These are phyloP conservation scores for Dissoconium aciculare DNA, from an alignment of 2,329 filamentous ascomycete species.

Conservation along the genomic window DNA sequence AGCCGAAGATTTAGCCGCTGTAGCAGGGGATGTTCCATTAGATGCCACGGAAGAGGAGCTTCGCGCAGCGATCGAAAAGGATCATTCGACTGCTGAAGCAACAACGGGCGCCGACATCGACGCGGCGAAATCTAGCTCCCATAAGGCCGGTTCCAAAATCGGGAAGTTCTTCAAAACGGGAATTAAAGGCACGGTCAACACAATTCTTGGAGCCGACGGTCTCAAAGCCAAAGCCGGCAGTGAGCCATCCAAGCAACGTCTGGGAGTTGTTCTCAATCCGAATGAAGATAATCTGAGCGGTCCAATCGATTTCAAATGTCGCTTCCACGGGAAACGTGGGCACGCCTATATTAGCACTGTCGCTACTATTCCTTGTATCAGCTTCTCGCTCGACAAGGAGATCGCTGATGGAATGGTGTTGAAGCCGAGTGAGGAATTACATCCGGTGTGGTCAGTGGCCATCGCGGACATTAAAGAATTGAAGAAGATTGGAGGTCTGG, in stretches of 20 bases:
- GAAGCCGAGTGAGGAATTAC: conserved; percentile 35
- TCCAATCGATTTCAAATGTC: conserved; percentile 60
- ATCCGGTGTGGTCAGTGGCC: conserved; percentile 53
- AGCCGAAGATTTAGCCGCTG: conserved; percentile 36
- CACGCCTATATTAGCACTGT: conserved; percentile 54
- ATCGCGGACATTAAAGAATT: conserved; percentile 58
- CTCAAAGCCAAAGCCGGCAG: conserved; percentile 50
- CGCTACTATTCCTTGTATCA: conserved; percentile 52
- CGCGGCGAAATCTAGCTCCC: conserved; percentile 32
- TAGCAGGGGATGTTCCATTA: conserved; percentile 40
- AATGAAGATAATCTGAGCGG: conserved; percentile 37
- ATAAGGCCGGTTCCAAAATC: conserved; percentile 36
- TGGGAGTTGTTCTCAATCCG: conserved; percentile 49
- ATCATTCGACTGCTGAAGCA: conserved; percentile 32
- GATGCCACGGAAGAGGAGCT: conserved; percentile 52
- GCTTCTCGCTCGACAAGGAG: conserved; percentile 43
- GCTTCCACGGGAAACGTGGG: conserved; percentile 56
- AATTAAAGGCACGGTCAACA: conserved; percentile 57
- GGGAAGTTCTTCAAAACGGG: conserved; percentile 54
- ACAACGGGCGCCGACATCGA: conserved; percentile 40
- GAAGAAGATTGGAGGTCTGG: conserved; percentile 65
- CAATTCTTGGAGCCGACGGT: conserved; percentile 55
- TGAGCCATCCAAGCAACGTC: conserved; percentile 50
- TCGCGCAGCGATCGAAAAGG: conserved; percentile 40
- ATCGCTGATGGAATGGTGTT: conserved; percentile 26